Base-by-base conservation (phyloP, 148 eudicot species). In the Rhododendron vialii region DNA sequence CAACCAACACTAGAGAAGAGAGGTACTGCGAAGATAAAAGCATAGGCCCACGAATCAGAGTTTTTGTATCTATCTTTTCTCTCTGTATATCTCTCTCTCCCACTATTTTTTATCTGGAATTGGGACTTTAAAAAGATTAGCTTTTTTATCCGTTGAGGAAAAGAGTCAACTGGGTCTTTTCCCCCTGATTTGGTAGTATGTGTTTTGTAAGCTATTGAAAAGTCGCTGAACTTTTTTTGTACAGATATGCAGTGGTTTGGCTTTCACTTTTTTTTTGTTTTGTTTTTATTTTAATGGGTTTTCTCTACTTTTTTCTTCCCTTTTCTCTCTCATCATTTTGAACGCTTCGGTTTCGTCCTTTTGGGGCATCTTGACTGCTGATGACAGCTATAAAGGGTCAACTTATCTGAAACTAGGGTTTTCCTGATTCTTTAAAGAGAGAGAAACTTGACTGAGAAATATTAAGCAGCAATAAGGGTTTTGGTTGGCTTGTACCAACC, bases 401-500 rank as follows among this genome's bases (percentile, higher is more conserved):
- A 88, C 18, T 45, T 41, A 3, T 63, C 28, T 69, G 30, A 61
- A 65, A 86, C 69, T 71, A 81, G 63, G 80, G 87, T 80, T 80
- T 67, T 51, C 76, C 59, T 71, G 18, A 30, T 50, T 18, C 51
- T n/a, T 30, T 36, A 28, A 17, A 15, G 22, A 28, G 3, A 59
- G 67, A 83, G 73, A 71, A 81, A 75, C 43, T 55, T 81, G 84
- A 81, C 82, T 48, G 69, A 73, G 84, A 76, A 82, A 69, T 50
- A 79, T 81, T 86, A 82, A 55, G 86, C 59, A 43, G 88, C 75
- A 88, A 82, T 90, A 88, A 90, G 90, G 88, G 85, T 82, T 84
- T 84, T 88, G 88, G 92, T 86, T 89, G 89, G 86, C 78, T 78
- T 89, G 43, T 87, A 89, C 91, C 90, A 85, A 86, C 87, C 88